Evolutionary conservation across 108 stramenopile species (phyloP).

Genomic region (Pelagomonas calceolata): DNA sequence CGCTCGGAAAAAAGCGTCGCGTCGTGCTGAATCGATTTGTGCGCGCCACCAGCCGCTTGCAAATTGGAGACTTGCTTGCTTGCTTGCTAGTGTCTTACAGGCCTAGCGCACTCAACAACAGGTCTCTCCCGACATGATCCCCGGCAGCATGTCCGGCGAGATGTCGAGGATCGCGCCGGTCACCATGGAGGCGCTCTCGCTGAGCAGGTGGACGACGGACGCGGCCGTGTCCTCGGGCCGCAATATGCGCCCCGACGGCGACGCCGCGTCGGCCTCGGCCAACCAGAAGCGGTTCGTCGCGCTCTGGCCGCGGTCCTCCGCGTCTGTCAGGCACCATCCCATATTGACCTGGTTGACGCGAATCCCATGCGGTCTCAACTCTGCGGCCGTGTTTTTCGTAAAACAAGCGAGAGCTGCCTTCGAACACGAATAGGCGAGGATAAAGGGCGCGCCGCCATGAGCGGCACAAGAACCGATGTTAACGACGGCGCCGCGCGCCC

Average conservation of each 20-base stretch:
- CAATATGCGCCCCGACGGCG: constrained; percentile 35
- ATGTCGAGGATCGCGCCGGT: constrained; percentile 39
- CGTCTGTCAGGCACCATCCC: constrained; percentile 40
- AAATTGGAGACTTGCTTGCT: too few species aligned
- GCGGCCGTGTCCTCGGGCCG: constrained; percentile 36
- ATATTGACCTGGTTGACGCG: constrained; percentile 45
- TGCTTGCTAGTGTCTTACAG: too few species aligned
- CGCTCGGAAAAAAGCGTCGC: too few species aligned
- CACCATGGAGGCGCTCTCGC: constrained; percentile 33
- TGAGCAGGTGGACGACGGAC: constrained; percentile 34
- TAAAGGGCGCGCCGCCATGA: constrained; percentile 37
- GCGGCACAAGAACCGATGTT: constrained; percentile 24
- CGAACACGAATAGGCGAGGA: constrained; percentile 30
- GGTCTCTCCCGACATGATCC: constrained; percentile 19
- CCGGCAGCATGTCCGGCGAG: constrained; percentile 29
- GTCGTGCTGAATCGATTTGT: too few species aligned
- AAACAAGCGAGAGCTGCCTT: constrained; percentile 37
- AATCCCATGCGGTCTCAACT: constrained; percentile 28
- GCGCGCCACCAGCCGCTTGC: too few species aligned
- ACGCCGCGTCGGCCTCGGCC: constrained; percentile 23
- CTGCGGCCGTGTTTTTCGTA: constrained; percentile 40
- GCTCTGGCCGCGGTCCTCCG: constrained; percentile 33
- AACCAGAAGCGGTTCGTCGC: constrained; percentile 24
- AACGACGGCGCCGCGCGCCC: constrained; percentile 8
- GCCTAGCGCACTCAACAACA: too few species aligned